These are phyloP conservation scores for Papilionanthe hybrid DNA, from an alignment of 116 monocot species.

Conservation along the genomic window DNA sequence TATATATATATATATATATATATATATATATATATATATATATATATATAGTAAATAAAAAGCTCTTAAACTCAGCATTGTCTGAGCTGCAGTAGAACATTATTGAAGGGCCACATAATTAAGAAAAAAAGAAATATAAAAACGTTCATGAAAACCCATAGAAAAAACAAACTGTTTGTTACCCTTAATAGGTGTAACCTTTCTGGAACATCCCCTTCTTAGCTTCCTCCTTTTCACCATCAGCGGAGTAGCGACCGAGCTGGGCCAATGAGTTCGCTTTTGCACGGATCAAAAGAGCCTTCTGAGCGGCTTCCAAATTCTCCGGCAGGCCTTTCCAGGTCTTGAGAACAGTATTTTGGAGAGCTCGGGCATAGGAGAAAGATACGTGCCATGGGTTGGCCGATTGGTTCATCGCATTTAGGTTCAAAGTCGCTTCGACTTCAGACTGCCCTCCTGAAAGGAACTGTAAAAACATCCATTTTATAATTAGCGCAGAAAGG, in stretches of 20 bases:
- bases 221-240: slow-evolving; percentile 75
- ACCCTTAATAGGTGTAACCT: slow-evolving; percentile 79
- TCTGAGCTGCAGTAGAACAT: background rate
- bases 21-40: background rate
- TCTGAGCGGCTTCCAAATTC: slow-evolving; percentile 69
- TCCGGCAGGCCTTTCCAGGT: slow-evolving; percentile 90
- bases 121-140: background rate
- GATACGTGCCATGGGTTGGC: slow-evolving; percentile 98
- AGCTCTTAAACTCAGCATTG: background rate
- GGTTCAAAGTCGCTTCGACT: slow-evolving; percentile 82
- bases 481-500: background rate
- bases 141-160: background rate
- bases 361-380: slow-evolving; percentile 92
- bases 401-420: slow-evolving; percentile 93
- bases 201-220: slow-evolving; percentile 93
- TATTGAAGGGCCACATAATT: background rate
- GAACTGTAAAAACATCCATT: slow-evolving; percentile 49
- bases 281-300: slow-evolving; percentile 69
- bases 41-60: background rate
- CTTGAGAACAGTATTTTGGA: slow-evolving; percentile 85
- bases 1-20: too few relatives aligned
- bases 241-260: slow-evolving; percentile 62
- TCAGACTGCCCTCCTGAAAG: slow-evolving; percentile 94
- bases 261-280: slow-evolving; percentile 90
- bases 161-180: background rate